Percentiles rank a stretch among this genome's conserved stretches.
Conservation (phyloP, 1,139 yeast species). For the Candida labiduridarum region DNA sequence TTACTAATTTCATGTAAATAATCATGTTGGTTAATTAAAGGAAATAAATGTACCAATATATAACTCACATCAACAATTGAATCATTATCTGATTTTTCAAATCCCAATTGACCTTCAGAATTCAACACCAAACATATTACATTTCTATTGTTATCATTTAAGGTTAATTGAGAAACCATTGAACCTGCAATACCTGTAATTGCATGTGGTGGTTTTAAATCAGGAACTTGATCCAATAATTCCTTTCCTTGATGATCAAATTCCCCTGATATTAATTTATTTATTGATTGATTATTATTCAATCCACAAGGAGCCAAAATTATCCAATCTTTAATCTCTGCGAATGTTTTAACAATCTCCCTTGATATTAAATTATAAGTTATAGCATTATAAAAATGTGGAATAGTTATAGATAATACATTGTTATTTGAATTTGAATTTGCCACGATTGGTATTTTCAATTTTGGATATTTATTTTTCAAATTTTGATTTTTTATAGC, state of each 20-base stretch:
- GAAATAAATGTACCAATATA: constrained; percentile 22
- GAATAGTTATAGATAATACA: constrained; percentile 27
- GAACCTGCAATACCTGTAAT: constrained; percentile 56
- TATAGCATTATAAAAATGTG: constrained; percentile 34
- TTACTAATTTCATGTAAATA: constrained; percentile 30
- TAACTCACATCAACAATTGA: constrained; percentile 37
- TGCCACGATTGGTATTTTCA: constrained; percentile 27
- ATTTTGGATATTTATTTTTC: constrained; percentile 24
- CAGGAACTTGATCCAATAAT: constrained; percentile 26
- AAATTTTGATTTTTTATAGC: constrained; percentile 28
- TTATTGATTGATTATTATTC: constrained; percentile 33
- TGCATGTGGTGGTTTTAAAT: constrained; percentile 55
- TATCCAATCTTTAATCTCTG: constrained; percentile 26
- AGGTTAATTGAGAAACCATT: constrained; percentile 31
- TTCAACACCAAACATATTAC: constrained; percentile 39
- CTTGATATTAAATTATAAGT: constrained; percentile 35
- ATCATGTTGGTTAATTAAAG: constrained; percentile 16
- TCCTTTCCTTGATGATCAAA: constrained; percentile 12
- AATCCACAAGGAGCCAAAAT: constrained; percentile 38
- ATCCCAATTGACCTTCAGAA: constrained; percentile 62
- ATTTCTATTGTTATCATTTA: constrained; percentile 15
- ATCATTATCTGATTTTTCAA: constrained; percentile 46
- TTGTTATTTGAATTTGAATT: constrained; percentile 4
- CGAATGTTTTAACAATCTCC: constrained; percentile 18
- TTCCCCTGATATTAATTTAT: constrained; percentile 27